phyloP scores from a whole-genome alignment of 2,329 filamentous ascomycete genomes.

The Aspergillus eucalypticola region DNA sequence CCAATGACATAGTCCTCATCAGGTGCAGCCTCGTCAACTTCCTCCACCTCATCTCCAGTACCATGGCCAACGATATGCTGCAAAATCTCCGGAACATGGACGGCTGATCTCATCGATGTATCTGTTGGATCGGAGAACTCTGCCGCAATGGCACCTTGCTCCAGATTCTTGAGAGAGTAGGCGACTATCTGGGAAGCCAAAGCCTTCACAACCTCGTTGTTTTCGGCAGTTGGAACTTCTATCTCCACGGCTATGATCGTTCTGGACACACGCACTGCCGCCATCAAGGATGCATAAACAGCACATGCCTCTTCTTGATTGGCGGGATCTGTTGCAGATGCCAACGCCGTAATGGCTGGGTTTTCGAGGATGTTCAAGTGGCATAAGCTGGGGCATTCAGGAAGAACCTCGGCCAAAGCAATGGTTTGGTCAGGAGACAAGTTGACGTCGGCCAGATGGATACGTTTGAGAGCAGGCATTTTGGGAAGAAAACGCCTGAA shows the following conservation, averaged over 20 bases:
- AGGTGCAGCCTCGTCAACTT: slow-evolving; percentile 69
- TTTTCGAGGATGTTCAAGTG: slow-evolving; percentile 90
- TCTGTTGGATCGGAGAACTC: slow-evolving; percentile 48
- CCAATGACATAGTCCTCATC: slow-evolving; percentile 96
- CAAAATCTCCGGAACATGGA: slow-evolving; percentile 77
- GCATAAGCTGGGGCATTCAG: slow-evolving; percentile 76
- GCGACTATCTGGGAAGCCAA: slow-evolving; percentile 92
- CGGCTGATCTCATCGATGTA: slow-evolving; percentile 48
- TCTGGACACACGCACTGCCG: slow-evolving; percentile 78
- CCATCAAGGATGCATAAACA: slow-evolving; percentile 86
- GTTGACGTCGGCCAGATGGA: slow-evolving; percentile 82
- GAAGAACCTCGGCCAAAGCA: slow-evolving; percentile 83
- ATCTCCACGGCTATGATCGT: slow-evolving; percentile 89
- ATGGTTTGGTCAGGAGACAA: slow-evolving; percentile 87
- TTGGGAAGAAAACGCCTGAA: slow-evolving; percentile 83
- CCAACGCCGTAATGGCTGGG: slow-evolving; percentile 58
- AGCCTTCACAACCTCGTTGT: slow-evolving; percentile 88
- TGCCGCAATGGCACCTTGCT: slow-evolving; percentile 70
- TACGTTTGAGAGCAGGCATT: slow-evolving; percentile 72
- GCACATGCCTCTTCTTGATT: slow-evolving; percentile 91
- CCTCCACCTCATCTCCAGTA: slow-evolving; percentile 53
- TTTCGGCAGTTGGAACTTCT: slow-evolving; percentile 76
- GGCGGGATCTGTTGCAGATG: slow-evolving; percentile 76
- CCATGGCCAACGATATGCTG: slow-evolving; percentile 80
- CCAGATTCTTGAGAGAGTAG: slow-evolving; percentile 90